phyloP scores from a whole-genome alignment of 169 alveolate species.

The Besnoitia besnoiti region DNA sequence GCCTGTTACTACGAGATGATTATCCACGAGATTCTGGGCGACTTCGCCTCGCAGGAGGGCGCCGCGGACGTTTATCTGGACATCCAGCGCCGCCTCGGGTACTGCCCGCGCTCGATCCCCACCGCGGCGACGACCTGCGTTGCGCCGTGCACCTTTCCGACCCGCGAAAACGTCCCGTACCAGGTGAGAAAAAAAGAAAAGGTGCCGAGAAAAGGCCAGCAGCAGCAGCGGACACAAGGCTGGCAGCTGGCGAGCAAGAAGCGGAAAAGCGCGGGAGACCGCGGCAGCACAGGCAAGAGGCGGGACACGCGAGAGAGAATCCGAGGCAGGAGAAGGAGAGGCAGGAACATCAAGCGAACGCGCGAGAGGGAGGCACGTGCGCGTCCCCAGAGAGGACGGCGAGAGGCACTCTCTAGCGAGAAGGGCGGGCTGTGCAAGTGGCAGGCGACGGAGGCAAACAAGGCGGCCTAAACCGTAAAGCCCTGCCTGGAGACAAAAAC shows the following conservation, averaged over 20 bases:
- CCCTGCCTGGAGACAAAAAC: too few species aligned
- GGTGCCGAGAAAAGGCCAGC: neutral
- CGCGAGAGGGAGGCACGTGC: too few species aligned
- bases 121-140: slow-evolving; percentile 80
- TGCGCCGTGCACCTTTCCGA: slow-evolving; percentile 82
- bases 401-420: too few species aligned
- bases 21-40: slow-evolving; percentile 86
- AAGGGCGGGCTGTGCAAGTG: too few species aligned
- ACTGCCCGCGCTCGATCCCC: slow-evolving; percentile 80
- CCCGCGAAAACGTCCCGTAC: slow-evolving; percentile 76
- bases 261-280: neutral
- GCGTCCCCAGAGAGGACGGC: too few species aligned
- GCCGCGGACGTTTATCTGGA: slow-evolving; percentile 86
- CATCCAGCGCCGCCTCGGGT: slow-evolving; percentile 78
- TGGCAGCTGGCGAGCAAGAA: neutral
- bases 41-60: slow-evolving; percentile 87
- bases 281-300: neutral
- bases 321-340: too few species aligned
- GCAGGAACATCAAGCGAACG: too few species aligned
- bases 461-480: too few species aligned
- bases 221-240: too few species aligned
- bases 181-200: slow-evolving; percentile 22
- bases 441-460: too few species aligned
- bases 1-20: slow-evolving; percentile 81
- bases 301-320: too few species aligned